phyloP scores from a whole-genome alignment of 495 filamentous ascomycete species.

The Rusavskia elegans region DNA sequence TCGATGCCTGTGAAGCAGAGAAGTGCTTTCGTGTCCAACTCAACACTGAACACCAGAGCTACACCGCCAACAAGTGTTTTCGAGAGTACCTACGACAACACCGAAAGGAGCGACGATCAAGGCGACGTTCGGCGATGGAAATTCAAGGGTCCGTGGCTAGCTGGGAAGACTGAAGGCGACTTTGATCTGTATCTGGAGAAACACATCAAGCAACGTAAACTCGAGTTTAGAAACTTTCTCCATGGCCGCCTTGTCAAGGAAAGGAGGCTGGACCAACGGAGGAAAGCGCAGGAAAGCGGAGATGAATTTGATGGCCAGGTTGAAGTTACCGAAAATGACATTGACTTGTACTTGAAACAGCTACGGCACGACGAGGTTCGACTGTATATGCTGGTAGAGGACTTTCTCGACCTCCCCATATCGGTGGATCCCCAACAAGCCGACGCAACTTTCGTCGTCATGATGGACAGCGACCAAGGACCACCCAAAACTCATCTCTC shows the following conservation, averaged over 20 bases:
- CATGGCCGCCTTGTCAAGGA: slow-evolving; percentile 25
- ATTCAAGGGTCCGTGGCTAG: slow-evolving; percentile 68
- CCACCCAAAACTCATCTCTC: slow-evolving; percentile 83
- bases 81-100: slow-evolving; percentile 31
- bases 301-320: slow-evolving; percentile 20
- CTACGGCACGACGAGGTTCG: slow-evolving; percentile 37
- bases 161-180: slow-evolving; percentile 53
- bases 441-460: background rate
- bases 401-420: slow-evolving; percentile 33
- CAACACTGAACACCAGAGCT: slow-evolving; percentile 9
- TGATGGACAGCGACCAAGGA: slow-evolving; percentile 38
- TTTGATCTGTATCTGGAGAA: slow-evolving; percentile 52
- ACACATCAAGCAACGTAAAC: slow-evolving; percentile 39
- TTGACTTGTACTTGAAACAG: slow-evolving; percentile 41
- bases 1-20: slow-evolving; percentile 26
- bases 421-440: background rate
- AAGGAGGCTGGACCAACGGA: slow-evolving; percentile 24
- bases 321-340: slow-evolving; percentile 38
- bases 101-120: slow-evolving; percentile 20
- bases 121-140: slow-evolving; percentile 44
- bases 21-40: slow-evolving; percentile 14
- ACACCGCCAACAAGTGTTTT: slow-evolving; percentile 27
- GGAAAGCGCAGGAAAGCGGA: slow-evolving; percentile 32
- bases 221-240: slow-evolving; percentile 47
- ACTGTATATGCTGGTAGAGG: slow-evolving; percentile 28